A percentile compares a stretch with the other conserved stretches of the same genome.
phyloP scores from a whole-genome alignment of 129 eudicot species.

The Calendula officinalis region DNA sequence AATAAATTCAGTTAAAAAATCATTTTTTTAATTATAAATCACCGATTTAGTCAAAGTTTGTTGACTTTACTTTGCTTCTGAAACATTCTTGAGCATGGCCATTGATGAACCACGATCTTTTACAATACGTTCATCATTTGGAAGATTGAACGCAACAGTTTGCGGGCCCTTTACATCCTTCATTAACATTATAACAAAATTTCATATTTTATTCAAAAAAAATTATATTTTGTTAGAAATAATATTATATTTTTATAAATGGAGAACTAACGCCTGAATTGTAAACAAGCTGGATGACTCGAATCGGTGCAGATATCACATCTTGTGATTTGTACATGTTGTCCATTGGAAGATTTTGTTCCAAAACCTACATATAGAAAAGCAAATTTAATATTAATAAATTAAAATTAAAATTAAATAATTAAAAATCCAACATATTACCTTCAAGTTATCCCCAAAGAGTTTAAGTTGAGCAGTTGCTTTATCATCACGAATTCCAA shows the following conservation, averaged over 20 bases:
- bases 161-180: conserved; percentile 99
- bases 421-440: conserved; percentile 13
- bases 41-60: not conserved
- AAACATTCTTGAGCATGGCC: conserved; percentile 95
- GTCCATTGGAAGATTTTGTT: conserved; percentile 96
- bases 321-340: conserved; percentile 63
- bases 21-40: not conserved
- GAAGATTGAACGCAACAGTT: conserved; percentile 95
- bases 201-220: conserved; percentile 3
- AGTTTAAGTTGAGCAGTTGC: conserved; percentile 92
- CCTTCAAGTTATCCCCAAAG: conserved; percentile 86
- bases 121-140: conserved; percentile 90
- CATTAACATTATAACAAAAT: conserved; percentile 11
- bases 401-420: not conserved
- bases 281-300: conserved; percentile 81
- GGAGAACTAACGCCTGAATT: conserved; percentile 77
- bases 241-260: not conserved
- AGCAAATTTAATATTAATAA: not conserved
- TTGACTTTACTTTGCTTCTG: conserved; percentile 81
- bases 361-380: conserved; percentile 58
- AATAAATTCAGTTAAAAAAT: conserved; percentile 1
- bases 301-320: conserved; percentile 91
- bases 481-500: conserved; percentile 84
- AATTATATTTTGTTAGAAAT: not conserved
- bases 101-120: conserved; percentile 94